phyloP scores from a whole-genome alignment of 768 basidiomycete species.

The Sutorius australiensis region DNA sequence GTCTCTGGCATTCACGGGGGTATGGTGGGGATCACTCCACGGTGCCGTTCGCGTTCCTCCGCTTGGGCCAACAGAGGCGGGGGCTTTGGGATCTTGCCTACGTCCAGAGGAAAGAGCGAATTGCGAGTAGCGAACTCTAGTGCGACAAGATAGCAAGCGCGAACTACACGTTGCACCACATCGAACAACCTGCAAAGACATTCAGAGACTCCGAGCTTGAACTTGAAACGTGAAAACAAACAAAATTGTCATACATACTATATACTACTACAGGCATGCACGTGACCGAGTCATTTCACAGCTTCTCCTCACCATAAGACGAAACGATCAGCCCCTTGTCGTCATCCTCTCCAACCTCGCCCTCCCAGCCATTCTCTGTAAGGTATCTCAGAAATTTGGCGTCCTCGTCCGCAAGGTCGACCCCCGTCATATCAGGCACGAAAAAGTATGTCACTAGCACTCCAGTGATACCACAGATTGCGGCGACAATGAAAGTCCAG shows the following conservation, averaged over 20 bases:
- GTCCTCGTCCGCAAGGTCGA: conserved; percentile 66
- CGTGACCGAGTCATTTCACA: conserved; percentile 12
- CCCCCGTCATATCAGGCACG: conserved; percentile 63
- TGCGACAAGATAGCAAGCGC: conserved; percentile 11
- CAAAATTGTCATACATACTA: background rate
- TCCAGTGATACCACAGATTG: conserved; percentile 62
- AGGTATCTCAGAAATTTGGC: conserved; percentile 58
- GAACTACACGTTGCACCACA: conserved; percentile 11
- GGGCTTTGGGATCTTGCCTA: conserved; percentile 3
- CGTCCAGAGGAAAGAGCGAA: conserved; percentile 14
- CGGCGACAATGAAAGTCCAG: conserved; percentile 67
- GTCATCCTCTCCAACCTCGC: conserved; percentile 56
- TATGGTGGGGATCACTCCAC: conserved; percentile 1
- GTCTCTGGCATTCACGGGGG: conserved; percentile 16
- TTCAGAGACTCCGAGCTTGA: conserved; percentile 2
- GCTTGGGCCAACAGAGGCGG: conserved; percentile 1
- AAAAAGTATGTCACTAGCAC: conserved; percentile 66
- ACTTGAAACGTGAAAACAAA: background rate
- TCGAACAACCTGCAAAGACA: conserved; percentile 22
- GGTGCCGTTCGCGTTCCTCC: conserved; percentile 1
- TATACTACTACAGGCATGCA: background rate
- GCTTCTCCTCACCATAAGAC: conserved; percentile 14
- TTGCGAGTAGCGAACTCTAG: conserved; percentile 26
- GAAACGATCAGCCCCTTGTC: conserved; percentile 29
- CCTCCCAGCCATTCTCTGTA: conserved; percentile 61